Percentiles rank a stretch among this genome's conserved stretches.
These are phyloP conservation scores for Lactarius pseudohatsudake DNA, from an alignment of 768 basidiomycete genomes.

Conservation along the genomic window DNA sequence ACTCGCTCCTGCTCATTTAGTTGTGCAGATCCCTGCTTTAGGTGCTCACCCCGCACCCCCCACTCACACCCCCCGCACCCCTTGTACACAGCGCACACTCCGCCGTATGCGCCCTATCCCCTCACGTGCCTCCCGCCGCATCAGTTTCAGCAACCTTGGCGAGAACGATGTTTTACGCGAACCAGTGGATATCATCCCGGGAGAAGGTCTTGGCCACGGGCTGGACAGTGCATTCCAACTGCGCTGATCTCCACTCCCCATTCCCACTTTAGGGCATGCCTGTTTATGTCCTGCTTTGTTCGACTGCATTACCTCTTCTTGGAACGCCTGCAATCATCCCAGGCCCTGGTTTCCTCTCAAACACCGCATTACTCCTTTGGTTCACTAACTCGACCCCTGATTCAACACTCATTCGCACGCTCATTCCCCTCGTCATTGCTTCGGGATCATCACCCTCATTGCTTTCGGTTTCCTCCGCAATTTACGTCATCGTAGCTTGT, in stretches of 20 bases:
- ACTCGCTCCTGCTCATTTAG: constrained; percentile 25
- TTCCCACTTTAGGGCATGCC: background rate
- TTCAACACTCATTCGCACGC: constrained; percentile 22
- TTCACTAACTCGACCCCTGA: constrained; percentile 11
- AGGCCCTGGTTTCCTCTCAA: background rate
- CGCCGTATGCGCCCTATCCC: constrained; percentile 29
- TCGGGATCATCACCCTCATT: constrained; percentile 23
- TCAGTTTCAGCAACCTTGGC: constrained; percentile 27
- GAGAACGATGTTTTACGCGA: constrained; percentile 22
- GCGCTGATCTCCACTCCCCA: constrained; percentile 37
- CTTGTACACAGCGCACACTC: constrained; percentile 45
- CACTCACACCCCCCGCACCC: constrained; percentile 65
- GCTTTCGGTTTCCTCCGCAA: constrained; percentile 12
- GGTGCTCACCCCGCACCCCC: constrained; percentile 40
- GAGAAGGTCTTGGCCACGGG: constrained; percentile 37
- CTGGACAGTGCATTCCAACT: constrained; percentile 76
- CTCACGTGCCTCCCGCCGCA: constrained; percentile 27
- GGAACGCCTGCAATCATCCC: background rate
- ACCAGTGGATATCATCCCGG: constrained; percentile 30
- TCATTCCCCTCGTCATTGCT: constrained; percentile 20
- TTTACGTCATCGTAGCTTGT: constrained; percentile 13
- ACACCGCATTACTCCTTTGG: constrained; percentile 19
- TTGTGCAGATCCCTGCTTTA: constrained; percentile 37
- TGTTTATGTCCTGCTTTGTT: constrained; percentile 4
- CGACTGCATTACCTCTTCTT: background rate